Conservation (phyloP, 2,329 filamentous ascomycete genomes). For the Byssochlamys sp. region DNA sequence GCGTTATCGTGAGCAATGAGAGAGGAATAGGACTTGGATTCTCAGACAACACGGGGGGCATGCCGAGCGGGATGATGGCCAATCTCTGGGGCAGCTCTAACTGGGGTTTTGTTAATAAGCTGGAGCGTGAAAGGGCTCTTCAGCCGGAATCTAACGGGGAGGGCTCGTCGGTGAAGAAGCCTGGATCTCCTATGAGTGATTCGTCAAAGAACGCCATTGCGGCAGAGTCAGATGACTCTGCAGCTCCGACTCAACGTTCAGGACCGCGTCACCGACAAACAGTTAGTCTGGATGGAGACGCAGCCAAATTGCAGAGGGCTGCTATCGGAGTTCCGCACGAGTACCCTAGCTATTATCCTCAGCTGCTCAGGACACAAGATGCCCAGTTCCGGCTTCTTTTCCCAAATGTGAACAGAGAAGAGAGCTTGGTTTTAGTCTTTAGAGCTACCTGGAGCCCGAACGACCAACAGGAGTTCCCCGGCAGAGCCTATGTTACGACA, state of each 20-base stretch:
- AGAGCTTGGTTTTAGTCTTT: slow-evolving; percentile 85
- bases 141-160: slow-evolving; percentile 18
- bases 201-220: slow-evolving; percentile 14
- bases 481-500: slow-evolving; percentile 78
- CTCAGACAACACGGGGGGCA: slow-evolving; percentile 53
- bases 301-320: slow-evolving; percentile 25
- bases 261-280: slow-evolving; percentile 45
- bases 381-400: slow-evolving; percentile 90
- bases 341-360: slow-evolving; percentile 67
- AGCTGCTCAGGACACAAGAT: slow-evolving; percentile 74
- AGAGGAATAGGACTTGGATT: slow-evolving; percentile 56
- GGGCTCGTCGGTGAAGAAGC: slow-evolving; percentile 7
- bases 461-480: slow-evolving; percentile 66
- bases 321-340: slow-evolving; percentile 36
- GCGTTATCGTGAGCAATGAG: slow-evolving; percentile 71
- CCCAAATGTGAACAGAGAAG: slow-evolving; percentile 63
- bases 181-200: slow-evolving; percentile 17
- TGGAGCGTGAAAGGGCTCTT: slow-evolving; percentile 47
- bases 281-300: slow-evolving; percentile 44
- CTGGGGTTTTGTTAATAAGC: slow-evolving; percentile 60
- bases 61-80: slow-evolving; percentile 78
- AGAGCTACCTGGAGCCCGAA: slow-evolving; percentile 78
- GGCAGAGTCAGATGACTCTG: slow-evolving; percentile 14
- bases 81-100: slow-evolving; percentile 88
- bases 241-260: slow-evolving; percentile 15